Evolutionary conservation across 176 grass and related monocot species (phyloP).

Genomic region (Poa pratensis): DNA sequence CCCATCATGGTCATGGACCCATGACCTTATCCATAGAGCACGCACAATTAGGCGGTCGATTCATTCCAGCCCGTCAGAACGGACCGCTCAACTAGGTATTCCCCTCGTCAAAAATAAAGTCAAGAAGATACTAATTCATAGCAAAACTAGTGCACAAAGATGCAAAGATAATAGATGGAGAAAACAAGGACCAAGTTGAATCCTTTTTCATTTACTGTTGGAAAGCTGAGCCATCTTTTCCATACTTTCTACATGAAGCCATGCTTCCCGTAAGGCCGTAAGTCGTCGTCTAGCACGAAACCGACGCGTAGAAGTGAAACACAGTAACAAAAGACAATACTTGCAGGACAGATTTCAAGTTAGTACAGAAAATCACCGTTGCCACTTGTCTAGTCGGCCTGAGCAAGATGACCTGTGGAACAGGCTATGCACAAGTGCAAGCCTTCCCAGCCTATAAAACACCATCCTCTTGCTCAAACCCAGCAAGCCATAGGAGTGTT

Average conservation of each 20-base stretch:
- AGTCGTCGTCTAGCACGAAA: too few species aligned
- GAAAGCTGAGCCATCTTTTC: too few species aligned
- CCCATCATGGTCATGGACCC: neutral
- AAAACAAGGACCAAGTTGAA: neutral
- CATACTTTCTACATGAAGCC: too few species aligned
- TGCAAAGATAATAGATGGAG: neutral
- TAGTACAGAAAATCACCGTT: neutral
- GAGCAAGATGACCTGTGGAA: neutral
- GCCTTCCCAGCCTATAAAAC: neutral
- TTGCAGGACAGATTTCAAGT: neutral
- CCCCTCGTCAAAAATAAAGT: neutral
- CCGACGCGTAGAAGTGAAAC: neutral
- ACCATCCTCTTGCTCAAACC: neutral
- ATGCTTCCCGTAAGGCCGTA: too few species aligned
- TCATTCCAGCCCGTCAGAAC: conserved; percentile 1
- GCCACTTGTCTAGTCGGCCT: neutral
- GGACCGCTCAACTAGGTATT: neutral
- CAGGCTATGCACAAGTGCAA: neutral
- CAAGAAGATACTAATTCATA: neutral
- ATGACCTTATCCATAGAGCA: neutral
- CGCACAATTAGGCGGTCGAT: neutral
- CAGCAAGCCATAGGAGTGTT: neutral
- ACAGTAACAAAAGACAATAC: neutral
- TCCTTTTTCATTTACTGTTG: neutral
- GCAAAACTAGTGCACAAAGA: neutral